phyloP scores from a whole-genome alignment of 257 asterid genomes.

The Gentiana macrophylla region DNA sequence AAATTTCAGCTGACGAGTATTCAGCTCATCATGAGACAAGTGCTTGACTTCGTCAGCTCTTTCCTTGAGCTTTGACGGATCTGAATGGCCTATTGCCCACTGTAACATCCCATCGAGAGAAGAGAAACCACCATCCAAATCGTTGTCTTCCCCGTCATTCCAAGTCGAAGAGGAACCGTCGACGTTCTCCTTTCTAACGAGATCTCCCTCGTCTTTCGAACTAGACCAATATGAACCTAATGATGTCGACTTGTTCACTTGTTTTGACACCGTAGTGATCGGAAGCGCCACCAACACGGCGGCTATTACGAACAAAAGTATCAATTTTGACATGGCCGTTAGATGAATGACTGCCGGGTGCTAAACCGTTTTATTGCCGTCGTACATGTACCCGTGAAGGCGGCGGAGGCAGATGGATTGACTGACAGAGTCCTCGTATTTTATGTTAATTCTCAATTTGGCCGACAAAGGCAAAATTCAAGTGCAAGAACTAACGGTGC shows the following conservation, averaged over 20 bases:
- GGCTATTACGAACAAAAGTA: conserved; percentile 4
- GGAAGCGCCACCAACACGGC: not conserved
- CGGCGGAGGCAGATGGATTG: too few species aligned
- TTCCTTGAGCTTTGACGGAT: conserved; percentile 69
- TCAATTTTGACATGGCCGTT: conserved; percentile 10
- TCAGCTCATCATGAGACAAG: conserved; percentile 57
- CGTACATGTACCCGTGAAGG: too few species aligned
- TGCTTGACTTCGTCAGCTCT: conserved; percentile 36
- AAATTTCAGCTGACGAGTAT: conserved; percentile 53
- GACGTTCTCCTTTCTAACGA: conserved; percentile 14
- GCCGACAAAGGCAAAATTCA: too few species aligned
- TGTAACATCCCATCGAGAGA: conserved; percentile 82
- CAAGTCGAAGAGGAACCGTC: conserved; percentile 13
- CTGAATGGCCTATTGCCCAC: conserved; percentile 93
- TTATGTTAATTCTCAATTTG: too few species aligned
- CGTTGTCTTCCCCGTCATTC: conserved; percentile 25
- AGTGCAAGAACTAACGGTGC: too few species aligned
- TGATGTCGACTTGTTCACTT: conserved; percentile 32
- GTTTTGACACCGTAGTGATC: conserved; percentile 12
- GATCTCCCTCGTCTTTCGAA: conserved; percentile 44
- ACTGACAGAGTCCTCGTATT: too few species aligned
- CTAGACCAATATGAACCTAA: conserved; percentile 37
- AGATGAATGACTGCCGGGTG: too few species aligned
- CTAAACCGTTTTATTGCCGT: too few species aligned
- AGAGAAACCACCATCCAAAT: conserved; percentile 75